phyloP scores from a whole-genome alignment of 2,329 filamentous ascomycete species.

The Berkeleyomyces basicola region DNA sequence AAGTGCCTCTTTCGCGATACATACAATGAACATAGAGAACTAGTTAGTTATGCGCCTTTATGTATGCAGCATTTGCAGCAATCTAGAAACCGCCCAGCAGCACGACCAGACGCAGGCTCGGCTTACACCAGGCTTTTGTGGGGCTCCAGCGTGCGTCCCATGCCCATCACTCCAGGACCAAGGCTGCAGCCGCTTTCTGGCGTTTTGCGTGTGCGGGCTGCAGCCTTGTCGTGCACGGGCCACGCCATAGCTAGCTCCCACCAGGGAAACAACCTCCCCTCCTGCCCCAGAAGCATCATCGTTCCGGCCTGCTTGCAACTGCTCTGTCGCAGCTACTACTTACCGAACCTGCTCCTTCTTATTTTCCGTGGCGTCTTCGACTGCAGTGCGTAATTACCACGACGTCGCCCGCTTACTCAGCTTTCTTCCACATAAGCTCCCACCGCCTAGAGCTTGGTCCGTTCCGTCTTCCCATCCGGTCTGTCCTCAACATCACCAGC shows the following conservation, averaged over 20 bases:
- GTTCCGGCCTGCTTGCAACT: not conserved
- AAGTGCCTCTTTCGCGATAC: too few species aligned
- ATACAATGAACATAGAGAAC: too few species aligned
- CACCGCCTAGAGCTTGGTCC: not conserved
- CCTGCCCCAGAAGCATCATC: not conserved
- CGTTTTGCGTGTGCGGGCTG: conserved; percentile 12
- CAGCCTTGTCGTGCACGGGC: conserved; percentile 13
- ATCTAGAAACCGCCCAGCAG: not conserved
- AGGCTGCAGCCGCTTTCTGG: not conserved
- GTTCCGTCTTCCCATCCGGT: not conserved
- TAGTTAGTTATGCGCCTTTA: too few species aligned
- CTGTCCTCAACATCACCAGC: not conserved
- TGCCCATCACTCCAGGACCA: not conserved
- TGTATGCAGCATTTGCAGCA: too few species aligned
- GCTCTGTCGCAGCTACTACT: not conserved
- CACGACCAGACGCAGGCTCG: not conserved
- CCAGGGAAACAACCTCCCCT: conserved; percentile 9
- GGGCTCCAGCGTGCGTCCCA: not conserved
- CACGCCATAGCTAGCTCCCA: conserved; percentile 7
- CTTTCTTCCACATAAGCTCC: not conserved
- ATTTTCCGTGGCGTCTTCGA: not conserved
- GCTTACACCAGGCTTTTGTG: conserved; percentile 1
- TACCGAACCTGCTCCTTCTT: not conserved
- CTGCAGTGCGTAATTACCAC: not conserved
- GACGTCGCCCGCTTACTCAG: not conserved